Conservation (phyloP, 331 rosid species). For the Quercus tomentella region DNA sequence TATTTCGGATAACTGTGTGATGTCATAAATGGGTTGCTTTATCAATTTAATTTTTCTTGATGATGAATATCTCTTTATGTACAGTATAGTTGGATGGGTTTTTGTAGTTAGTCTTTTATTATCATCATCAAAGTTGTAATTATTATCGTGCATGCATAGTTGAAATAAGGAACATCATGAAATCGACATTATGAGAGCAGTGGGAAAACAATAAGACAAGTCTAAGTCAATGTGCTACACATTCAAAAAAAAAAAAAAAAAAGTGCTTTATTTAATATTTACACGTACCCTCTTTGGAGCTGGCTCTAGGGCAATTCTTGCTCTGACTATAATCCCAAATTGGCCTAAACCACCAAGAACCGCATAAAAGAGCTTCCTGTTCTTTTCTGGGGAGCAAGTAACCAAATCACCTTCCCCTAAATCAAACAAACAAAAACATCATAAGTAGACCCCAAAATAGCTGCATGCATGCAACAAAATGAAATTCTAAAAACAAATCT, state of each 20-base stretch:
- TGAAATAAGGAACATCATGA: not conserved
- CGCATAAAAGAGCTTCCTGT: slow-evolving; percentile 61
- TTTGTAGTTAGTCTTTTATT: not conserved
- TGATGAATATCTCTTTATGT: not conserved
- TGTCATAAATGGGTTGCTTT: not conserved
- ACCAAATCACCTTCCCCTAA: slow-evolving; percentile 74
- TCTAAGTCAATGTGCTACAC: slow-evolving; percentile 5
- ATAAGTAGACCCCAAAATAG: not conserved
- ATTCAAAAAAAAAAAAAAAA: no score
- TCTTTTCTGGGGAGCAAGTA: slow-evolving; percentile 54
- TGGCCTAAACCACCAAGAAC: slow-evolving; percentile 96
- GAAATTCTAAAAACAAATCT: not conserved
- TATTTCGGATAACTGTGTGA: not conserved
- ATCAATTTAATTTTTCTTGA: not conserved
- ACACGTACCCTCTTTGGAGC: slow-evolving; percentile 70
- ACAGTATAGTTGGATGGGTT: not conserved
- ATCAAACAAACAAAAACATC: not conserved
- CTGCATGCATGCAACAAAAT: slow-evolving; percentile 47
- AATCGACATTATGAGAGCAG: not conserved
- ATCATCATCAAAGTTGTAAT: not conserved
- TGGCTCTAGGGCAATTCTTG: slow-evolving; percentile 68
- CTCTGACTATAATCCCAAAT: slow-evolving; percentile 76
- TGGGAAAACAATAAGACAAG: slow-evolving; percentile 14
- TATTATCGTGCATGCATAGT: not conserved
- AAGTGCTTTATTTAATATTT: not conserved